A percentile compares a stretch with the other conserved stretches of the same genome.
These are phyloP conservation scores for Sclerotinia subarctica DNA, from an alignment of 2,329 filamentous ascomycete species.

Conservation along the genomic window DNA sequence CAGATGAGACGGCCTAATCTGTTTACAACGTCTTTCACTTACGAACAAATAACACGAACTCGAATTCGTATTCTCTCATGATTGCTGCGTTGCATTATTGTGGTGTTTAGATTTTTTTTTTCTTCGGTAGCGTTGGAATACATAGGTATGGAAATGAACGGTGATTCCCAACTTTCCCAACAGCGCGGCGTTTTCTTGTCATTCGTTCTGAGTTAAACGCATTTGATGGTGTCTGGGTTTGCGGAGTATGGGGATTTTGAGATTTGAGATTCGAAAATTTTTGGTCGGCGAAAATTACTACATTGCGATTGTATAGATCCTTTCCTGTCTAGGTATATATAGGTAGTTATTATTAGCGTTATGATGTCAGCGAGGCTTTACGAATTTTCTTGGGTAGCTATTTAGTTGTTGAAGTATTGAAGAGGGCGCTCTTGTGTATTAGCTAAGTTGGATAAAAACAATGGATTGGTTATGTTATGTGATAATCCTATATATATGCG, in stretches of 20 bases:
- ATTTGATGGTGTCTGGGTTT: neutral
- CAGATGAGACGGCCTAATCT: neutral
- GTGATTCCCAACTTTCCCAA: no score
- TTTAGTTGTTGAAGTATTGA: neutral
- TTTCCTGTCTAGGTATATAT: no score
- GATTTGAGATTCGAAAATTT: neutral
- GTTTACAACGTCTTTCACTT: neutral
- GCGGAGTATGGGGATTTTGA: neutral
- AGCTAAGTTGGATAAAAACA: neutral
- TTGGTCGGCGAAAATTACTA: neutral
- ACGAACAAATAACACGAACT: neutral
- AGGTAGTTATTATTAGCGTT: neutral
- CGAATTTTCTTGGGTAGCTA: neutral
- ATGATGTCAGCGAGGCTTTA: neutral
- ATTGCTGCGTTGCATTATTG: constrained; percentile 7
- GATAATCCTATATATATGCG: neutral
- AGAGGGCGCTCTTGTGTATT: neutral
- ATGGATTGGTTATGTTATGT: neutral
- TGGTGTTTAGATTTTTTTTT: constrained; percentile 1
- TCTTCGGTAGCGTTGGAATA: neutral
- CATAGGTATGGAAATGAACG: neutral
- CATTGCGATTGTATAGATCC: neutral
- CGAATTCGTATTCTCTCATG: neutral
- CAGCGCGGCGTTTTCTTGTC: neutral
- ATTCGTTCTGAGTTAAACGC: neutral